Base-by-base conservation (phyloP, 495 filamentous ascomycete species). In the Penicillium turbatum region DNA sequence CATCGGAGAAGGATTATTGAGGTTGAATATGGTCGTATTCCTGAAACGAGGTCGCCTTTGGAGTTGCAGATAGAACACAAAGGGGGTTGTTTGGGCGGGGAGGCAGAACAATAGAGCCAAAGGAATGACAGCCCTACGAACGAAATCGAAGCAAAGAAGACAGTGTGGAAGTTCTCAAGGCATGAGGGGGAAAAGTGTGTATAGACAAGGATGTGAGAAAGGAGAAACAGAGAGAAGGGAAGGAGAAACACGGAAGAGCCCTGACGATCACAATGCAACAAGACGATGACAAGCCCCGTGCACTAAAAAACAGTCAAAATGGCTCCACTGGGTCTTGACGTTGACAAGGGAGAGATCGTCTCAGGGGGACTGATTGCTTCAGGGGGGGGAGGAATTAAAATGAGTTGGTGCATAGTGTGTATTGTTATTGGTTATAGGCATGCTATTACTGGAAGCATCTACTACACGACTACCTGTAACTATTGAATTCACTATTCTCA, bases 71-170 rank as follows among this genome's bases (percentile, higher is more conserved):
- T 51, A 54, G 54, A 55, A 54, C 55, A 57, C 46, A 53, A 46
- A 53, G 34, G 42, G 21, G 21, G 21, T 24, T 24, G 21, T 39
- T 29, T 11, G 57, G 50, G 56, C 30, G 55, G 57, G 56, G 46
- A 30, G 57, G 53, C 58, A 35, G 36, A 29, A 47, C n/a, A 31
- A 62, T 21, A 55, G 63, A 43, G 41, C 41, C 55, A 54, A 64
- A 73, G 69, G 70, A 73, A 66, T 66, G 70, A 72, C 70, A 72
- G 68, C 68, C 70, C 68, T 57, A 52, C 47, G 48, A 44, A 34
- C 51, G 35, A 49, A 51, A 31, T 44, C 15, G 41, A 44, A 44
- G 26, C 2, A 29, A 43, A 3, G 35, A 37, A 15, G n/a, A 37
- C 35, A 37, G 13, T n/a, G 10, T 15, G 21, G 0, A 15, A 11